A percentile compares a stretch with the other conserved stretches of the same genome.
These are phyloP conservation scores for Microsporum ferrugineum DNA, from an alignment of 2,329 filamentous ascomycete species.

Conservation along the genomic window DNA sequence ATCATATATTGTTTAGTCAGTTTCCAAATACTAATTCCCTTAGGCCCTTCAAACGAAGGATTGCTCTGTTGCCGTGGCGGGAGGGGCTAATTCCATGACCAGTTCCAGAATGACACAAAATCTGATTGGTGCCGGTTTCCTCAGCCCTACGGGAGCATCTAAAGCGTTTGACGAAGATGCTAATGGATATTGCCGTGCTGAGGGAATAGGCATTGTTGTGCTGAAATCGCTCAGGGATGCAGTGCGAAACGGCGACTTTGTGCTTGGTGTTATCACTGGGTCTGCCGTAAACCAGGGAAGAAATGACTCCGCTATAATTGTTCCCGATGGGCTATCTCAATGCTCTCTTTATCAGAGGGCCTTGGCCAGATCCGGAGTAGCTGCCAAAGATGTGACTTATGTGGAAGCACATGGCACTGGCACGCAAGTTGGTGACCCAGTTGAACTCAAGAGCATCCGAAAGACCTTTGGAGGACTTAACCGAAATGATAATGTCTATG, in stretches of 20 bases:
- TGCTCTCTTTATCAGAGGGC: conserved; percentile 19
- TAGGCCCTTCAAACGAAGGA: conserved; percentile 14
- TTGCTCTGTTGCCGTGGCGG: conserved; percentile 9
- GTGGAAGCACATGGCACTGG: conserved; percentile 68
- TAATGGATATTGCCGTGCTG: conserved; percentile 72
- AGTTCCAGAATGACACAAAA: background rate
- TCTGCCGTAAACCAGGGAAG: conserved; percentile 36
- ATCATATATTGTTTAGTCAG: conserved; percentile 17
- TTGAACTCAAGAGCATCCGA: background rate
- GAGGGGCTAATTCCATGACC: conserved; percentile 9
- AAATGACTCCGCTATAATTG: conserved; percentile 31
- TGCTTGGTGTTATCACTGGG: conserved; percentile 34
- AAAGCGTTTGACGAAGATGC: conserved; percentile 72
- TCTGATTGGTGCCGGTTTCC: conserved; percentile 49
- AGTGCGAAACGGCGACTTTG: conserved; percentile 56
- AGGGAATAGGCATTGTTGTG: conserved; percentile 62
- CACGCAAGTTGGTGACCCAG: conserved; percentile 27
- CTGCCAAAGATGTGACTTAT: conserved; percentile 55
- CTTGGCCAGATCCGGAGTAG: conserved; percentile 17
- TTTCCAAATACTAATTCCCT: conserved; percentile 28
- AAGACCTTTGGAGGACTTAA: background rate
- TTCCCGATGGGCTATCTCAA: conserved; percentile 23
- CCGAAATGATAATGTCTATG: background rate
- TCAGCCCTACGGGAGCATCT: conserved; percentile 57
- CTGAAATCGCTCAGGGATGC: conserved; percentile 73